Evolutionary conservation across 768 basidiomycete species (phyloP), one percentile per base, ranked within the genome.

Genomic region (Vararia minispora): DNA sequence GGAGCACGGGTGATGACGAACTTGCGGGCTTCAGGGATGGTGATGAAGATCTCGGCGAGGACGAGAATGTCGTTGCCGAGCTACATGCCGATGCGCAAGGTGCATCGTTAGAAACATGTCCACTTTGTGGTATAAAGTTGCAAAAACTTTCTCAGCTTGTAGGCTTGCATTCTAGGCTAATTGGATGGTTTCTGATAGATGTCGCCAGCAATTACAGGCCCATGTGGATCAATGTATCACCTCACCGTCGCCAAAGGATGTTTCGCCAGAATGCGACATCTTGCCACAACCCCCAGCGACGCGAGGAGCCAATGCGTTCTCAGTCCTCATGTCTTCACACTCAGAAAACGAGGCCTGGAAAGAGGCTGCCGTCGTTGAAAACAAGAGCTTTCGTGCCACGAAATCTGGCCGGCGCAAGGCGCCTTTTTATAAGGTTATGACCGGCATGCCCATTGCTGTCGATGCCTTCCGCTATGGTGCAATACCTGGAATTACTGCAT

Each of bases 371-470:
- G 55, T 59, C 12, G 63, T 58, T 1, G 76, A 79, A 44, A 65
- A 69, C 43, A 63, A 59, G 18, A 62, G 58, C 32, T 67, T 65
- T 43, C 65, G 64, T 12, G 56, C 65, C 2, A 64, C 58, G 6
- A 72, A 72, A 40, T 66, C 67, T 21, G 61, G 64, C 22, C 69
- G 85, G 21, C 64, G 85, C 42, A 78, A 74, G 41, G 88, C 91
- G 0, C 95, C 95, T 0, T 98, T 98, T 55, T 98, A 94, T 62
- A 99, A 97, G 62, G 73, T 90, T 17, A 56, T 98, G 48, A 84
- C 88, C 50, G 94, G 95, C 1, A 95, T 98, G 91, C 90, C 92
- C 7, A 84, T 99, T 18, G 90, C 94, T 12, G 95, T 99, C 1
- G 95, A 99, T 54, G 95, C 92, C 2, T 99, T 99, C 60, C 74